phyloP scores from a whole-genome alignment of 257 asterid genomes.

The Scutellaria barbata region DNA sequence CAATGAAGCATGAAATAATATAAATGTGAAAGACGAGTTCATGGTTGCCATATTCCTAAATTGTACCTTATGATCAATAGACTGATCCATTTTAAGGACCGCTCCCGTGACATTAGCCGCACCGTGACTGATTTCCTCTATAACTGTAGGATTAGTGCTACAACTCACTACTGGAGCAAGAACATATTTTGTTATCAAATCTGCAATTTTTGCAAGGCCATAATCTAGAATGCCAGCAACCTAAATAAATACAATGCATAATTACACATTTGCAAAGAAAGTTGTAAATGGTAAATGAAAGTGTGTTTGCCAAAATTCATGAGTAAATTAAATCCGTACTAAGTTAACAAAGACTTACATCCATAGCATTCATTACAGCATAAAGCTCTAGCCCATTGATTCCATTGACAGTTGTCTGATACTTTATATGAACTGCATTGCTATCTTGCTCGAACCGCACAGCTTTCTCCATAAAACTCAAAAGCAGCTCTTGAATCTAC shows the following conservation, averaged over 20 bases:
- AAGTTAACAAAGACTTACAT: conserved; percentile 57
- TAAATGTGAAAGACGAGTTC: conserved; percentile 5
- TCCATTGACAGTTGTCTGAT: conserved; percentile 48
- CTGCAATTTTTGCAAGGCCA: conserved; percentile 91
- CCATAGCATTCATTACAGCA: conserved; percentile 80
- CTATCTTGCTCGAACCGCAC: conserved; percentile 68
- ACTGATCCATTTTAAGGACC: conserved; percentile 65
- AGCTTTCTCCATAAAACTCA: conserved; percentile 72
- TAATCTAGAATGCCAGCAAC: conserved; percentile 73
- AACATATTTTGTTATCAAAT: conserved; percentile 65
- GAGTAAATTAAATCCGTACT: conserved; percentile 24
- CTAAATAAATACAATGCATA: conserved; percentile 51
- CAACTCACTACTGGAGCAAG: conserved; percentile 59
- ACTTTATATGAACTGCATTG: conserved; percentile 58
- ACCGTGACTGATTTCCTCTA: conserved; percentile 51
- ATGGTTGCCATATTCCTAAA: conserved; percentile 27
- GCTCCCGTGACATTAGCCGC: conserved; percentile 47
- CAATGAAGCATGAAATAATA: background rate
- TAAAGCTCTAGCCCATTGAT: conserved; percentile 66
- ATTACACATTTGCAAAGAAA: conserved; percentile 28
- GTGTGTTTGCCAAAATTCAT: conserved; percentile 15
- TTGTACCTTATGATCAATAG: conserved; percentile 59
- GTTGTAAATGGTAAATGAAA: conserved; percentile 16
- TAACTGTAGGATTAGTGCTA: conserved; percentile 50
- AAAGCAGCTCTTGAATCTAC: conserved; percentile 82